phyloP scores from a whole-genome alignment of 2,329 filamentous ascomycete genomes.

The Tolypocladium tropicale region DNA sequence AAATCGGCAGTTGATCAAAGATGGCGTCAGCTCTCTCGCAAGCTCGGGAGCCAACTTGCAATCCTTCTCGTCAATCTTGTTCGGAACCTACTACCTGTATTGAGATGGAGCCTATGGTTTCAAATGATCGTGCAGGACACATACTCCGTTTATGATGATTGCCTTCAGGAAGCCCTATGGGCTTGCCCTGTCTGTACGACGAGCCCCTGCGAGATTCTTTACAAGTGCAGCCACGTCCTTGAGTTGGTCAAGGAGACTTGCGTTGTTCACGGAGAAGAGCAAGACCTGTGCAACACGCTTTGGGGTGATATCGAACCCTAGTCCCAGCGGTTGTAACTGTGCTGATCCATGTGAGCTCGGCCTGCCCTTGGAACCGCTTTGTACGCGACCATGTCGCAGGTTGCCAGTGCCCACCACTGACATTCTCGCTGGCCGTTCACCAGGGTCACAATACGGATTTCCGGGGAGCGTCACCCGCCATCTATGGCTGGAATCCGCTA shows the following conservation, averaged over 20 bases:
- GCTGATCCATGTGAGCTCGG: conserved; percentile 14
- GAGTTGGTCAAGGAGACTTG: not conserved
- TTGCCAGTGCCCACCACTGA: not conserved
- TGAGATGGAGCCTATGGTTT: conserved; percentile 14
- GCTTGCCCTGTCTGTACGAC: conserved; percentile 7
- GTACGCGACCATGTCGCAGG: too few relatives aligned
- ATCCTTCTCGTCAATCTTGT: too few relatives aligned
- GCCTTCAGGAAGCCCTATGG: conserved; percentile 5
- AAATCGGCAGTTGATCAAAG: too few relatives aligned
- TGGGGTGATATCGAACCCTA: not conserved
- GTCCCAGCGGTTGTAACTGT: conserved; percentile 9
- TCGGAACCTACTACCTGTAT: conserved; percentile 8
- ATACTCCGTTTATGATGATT: not conserved
- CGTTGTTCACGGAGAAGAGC: conserved; percentile 3
- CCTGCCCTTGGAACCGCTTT: too few relatives aligned
- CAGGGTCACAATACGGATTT: not conserved
- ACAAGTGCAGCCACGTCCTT: not conserved
- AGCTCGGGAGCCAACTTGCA: too few relatives aligned
- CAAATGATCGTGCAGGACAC: conserved; percentile 5
- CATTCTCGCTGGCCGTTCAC: conserved; percentile 1
- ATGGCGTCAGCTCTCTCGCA: too few relatives aligned
- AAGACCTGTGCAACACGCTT: not conserved
- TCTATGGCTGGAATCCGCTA: conserved; percentile 5
- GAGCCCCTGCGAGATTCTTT: conserved; percentile 3
- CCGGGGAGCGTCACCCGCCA: not conserved